Evolutionary conservation across 495 filamentous ascomycete genomes (phyloP), one percentile per base, ranked within the genome.

Genomic region (Xylaria cubensis): DNA sequence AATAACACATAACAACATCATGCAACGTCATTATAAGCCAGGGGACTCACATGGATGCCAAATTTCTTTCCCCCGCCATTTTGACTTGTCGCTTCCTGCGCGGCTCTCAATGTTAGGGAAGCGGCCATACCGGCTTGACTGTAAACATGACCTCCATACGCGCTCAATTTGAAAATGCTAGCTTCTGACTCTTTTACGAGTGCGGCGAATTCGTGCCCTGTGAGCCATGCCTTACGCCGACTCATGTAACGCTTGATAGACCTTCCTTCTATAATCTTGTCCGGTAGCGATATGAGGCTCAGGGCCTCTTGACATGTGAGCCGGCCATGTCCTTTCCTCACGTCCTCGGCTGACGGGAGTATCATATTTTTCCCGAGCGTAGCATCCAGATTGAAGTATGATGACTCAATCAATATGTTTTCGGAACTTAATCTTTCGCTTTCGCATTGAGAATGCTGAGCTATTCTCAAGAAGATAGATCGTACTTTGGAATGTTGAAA

Each of bases 91-190:
- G 82, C 77, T 48, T 79, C 80, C 1, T 88, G 84, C 46, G 82
- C 80, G 7, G 34, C 69, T n/a, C 51, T 32, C 7, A 69, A 74
- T 13, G 90, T 85, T 17, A 86, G 84, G 5, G 86, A 88, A 15
- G 87, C 90, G 0, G 89, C 90, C 78, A 90, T 85, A 8, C 86
- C 89, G 0, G 89, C 84, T 74, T 93, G 91, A 3, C 87, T 87
- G 72, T 90, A 93, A 7, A 92, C 91, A 80, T 92, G 89, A 0
- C 90, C 91, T 9, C 91, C 91, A 74, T 84, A 92, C 13, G 86
- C 85, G 1, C 77, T 79, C 7, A 1, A 5, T 24, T 48, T 48
- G 24, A 50, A 10, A 26, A 29, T 0, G n/a, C 12, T n/a, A 24
- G 19, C 17, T 5, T 17, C 50, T 34, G 5, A 13, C 36, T 65